Base-by-base conservation (phyloP, 495 filamentous ascomycete species). In the Niebla homalea region DNA sequence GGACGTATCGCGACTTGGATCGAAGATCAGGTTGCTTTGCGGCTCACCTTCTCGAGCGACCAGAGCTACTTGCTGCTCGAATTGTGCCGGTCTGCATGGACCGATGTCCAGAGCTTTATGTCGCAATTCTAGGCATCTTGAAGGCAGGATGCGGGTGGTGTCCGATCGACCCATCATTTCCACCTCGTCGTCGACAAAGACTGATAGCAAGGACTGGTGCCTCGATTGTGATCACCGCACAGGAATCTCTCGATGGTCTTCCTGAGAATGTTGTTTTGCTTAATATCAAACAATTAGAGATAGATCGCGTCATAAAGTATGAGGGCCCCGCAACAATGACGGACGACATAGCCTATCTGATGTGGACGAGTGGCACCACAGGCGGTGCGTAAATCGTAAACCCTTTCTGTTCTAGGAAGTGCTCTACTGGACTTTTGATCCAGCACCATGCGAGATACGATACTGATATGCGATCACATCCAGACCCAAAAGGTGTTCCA, bases 31-130 rank as follows among this genome's bases (percentile, higher is more conserved):
- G 59, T 16, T 16, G 23, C 10, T 57, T 68, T 49, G 65, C 65
- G 0, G 50, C 48, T 6, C 46, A 60, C 39, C 45, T 68, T 1
- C 22, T 54, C n/a, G n/a, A 53, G 10, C 29, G 19, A 20, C 59
- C 49, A 46, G 63, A 60, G 6, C 29, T 50, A 1, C 48, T 66
- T 4, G 55, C 41, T 26, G 58, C 63, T 43, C 38, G 68, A 16
- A 74, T 88, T n/a, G 68, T 94, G 16, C 83, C 77, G 0, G 77
- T 87, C 7, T 83, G 82, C 60, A 90, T 94, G 57, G 77, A 88
- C 46, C 89, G 89, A 62, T 87, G 79, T 53, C 79, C 86, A 1
- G 78, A 85, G 43, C 76, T 87, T 10, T 88, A 82, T 41, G 81
- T 88, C 52, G 77, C 84, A 2, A 86, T 90, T 20, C 68, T 92